Percentiles rank a stretch among this genome's conserved stretches.
Evolutionary conservation across 129 eudicot species (phyloP).

Genomic region (Solidago caesia): DNA sequence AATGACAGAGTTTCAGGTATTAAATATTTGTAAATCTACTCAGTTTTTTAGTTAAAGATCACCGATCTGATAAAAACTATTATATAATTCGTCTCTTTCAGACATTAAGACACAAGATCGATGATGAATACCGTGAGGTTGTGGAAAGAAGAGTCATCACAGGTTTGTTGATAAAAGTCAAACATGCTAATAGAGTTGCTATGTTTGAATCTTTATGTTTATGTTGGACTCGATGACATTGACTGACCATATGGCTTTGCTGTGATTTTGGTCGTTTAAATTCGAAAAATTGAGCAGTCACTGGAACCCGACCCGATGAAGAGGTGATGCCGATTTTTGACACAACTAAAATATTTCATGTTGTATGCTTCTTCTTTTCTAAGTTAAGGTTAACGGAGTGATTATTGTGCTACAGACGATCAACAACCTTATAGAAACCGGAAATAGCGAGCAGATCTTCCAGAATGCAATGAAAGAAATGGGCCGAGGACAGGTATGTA

Average conservation of each 20-base stretch:
- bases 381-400: not conserved
- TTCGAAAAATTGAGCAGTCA: constrained; percentile 47
- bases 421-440: constrained; percentile 89
- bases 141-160: constrained; percentile 95
- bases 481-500: constrained; percentile 80
- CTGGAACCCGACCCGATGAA: constrained; percentile 84
- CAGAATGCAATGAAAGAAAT: constrained; percentile 86
- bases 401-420: constrained; percentile 53
- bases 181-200: constrained; percentile 3
- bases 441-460: constrained; percentile 92
- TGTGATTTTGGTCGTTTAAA: not conserved
- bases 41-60: not conserved
- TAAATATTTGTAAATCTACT: not conserved
- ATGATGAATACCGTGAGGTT: constrained; percentile 94
- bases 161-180: constrained; percentile 45
- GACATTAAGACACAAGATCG: constrained; percentile 80
- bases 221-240: not conserved
- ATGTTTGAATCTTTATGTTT: not conserved
- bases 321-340: constrained; percentile 51
- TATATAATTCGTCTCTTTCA: constrained; percentile 25
- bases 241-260: not conserved
- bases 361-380: not conserved
- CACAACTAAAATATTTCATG: not conserved
- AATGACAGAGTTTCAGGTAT: constrained; percentile 89
- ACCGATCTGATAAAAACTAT: not conserved